These are phyloP conservation scores for Lentinula boryana DNA, from an alignment of 768 basidiomycete genomes.

Conservation along the genomic window DNA sequence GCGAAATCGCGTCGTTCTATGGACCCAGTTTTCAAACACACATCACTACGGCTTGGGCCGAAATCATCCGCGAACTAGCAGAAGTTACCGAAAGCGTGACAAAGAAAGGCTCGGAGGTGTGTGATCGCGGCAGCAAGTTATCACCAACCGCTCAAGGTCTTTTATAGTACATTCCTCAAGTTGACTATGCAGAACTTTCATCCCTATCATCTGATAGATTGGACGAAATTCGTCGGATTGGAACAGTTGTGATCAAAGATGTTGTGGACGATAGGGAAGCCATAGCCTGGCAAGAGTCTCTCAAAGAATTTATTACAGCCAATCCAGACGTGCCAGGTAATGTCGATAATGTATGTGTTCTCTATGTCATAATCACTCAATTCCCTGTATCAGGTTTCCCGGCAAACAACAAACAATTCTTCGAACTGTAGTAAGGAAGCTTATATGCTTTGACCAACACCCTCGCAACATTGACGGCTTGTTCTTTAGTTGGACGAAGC, in stretches of 20 bases:
- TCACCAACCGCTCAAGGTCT: neutral
- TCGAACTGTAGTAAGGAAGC: constrained; percentile 56
- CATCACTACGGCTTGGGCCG: constrained; percentile 50
- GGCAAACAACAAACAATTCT: constrained; percentile 55
- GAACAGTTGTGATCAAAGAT: constrained; percentile 55
- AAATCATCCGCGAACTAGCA: constrained; percentile 48
- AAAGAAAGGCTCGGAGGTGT: constrained; percentile 42
- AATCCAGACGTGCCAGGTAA: constrained; percentile 55
- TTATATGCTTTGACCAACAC: neutral
- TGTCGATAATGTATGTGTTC: neutral
- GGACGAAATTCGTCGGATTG: constrained; percentile 44
- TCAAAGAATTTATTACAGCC: constrained; percentile 48
- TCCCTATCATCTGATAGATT: constrained; percentile 39
- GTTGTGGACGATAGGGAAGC: constrained; percentile 56
- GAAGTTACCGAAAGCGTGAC: constrained; percentile 38
- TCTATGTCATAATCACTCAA: neutral
- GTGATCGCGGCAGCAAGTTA: constrained; percentile 9
- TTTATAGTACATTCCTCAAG: constrained; percentile 53
- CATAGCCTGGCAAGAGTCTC: constrained; percentile 46
- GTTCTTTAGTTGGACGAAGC: constrained; percentile 8
- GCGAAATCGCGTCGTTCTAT: constrained; percentile 44
- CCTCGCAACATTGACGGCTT: neutral
- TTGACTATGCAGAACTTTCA: constrained; percentile 50
- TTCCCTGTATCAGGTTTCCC: neutral
- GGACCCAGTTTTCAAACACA: constrained; percentile 41